Conservation (phyloP, 2,329 filamentous ascomycete species). For the Ilyonectria mors-panacis region DNA sequence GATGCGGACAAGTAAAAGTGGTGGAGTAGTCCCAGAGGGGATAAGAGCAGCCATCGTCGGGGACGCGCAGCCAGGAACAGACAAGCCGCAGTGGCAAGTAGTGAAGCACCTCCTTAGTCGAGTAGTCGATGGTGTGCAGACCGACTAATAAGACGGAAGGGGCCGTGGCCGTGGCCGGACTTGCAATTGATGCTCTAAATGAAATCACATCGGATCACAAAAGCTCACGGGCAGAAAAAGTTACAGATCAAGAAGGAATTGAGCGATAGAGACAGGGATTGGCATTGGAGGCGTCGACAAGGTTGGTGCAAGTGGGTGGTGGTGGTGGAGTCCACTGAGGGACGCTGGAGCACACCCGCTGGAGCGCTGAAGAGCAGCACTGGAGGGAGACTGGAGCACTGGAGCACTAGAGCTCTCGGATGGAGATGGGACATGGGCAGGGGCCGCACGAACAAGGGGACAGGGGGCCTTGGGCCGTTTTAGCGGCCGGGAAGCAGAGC, state of each 20-base stretch:
- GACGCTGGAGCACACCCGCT: neutral
- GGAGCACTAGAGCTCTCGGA: neutral
- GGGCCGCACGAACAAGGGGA: slow-evolving; percentile 9
- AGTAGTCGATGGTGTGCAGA: neutral
- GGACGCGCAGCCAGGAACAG: neutral
- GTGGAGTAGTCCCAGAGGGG: neutral
- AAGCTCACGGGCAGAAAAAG: slow-evolving; percentile 13
- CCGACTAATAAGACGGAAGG: neutral
- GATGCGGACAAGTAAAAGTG: slow-evolving; percentile 1
- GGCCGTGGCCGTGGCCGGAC: neutral
- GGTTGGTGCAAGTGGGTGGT: slow-evolving; percentile 20
- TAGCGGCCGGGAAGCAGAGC: slow-evolving; percentile 49
- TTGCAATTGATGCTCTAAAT: slow-evolving; percentile 17
- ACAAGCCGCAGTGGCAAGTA: neutral
- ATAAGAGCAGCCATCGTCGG: neutral
- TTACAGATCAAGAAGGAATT: slow-evolving; percentile 20
- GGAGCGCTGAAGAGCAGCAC: neutral
- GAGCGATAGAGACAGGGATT: slow-evolving; percentile 21
- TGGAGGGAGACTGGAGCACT: neutral
- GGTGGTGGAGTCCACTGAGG: slow-evolving; percentile 19
- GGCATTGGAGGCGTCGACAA: slow-evolving; percentile 16
- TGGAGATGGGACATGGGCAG: slow-evolving; percentile 14
- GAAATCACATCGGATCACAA: slow-evolving; percentile 28
- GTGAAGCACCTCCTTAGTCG: neutral
- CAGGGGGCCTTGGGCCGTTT: slow-evolving; percentile 24